These are phyloP conservation scores for Arthrobotrys sphaeroides DNA, from an alignment of 2,329 filamentous ascomycete genomes.

Conservation along the genomic window DNA sequence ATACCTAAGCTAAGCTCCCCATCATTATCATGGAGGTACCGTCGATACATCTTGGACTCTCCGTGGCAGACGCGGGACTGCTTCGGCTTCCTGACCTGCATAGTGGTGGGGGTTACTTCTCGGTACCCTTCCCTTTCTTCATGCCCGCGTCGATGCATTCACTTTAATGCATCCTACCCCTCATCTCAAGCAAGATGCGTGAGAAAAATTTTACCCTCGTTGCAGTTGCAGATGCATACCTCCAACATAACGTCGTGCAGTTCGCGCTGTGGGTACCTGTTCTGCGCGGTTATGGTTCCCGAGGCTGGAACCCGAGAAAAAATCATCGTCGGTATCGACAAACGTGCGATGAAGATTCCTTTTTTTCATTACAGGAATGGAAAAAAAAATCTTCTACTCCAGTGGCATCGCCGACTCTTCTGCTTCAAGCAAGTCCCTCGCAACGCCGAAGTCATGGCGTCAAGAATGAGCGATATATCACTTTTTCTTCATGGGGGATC, in stretches of 20 bases:
- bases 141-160: slow-evolving; percentile 12
- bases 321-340: not conserved
- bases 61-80: slow-evolving; percentile 38
- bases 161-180: slow-evolving; percentile 40
- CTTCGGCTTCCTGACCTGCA: slow-evolving; percentile 10
- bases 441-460: slow-evolving; percentile 29
- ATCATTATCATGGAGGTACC: not conserved
- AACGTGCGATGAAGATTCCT: slow-evolving; percentile 29
- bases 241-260: slow-evolving; percentile 5
- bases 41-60: slow-evolving; percentile 5
- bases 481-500: slow-evolving; percentile 20
- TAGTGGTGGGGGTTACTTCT: slow-evolving; percentile 43
- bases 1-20: slow-evolving; percentile 14
- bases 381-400: not conserved
- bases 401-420: slow-evolving; percentile 32
- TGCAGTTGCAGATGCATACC: slow-evolving; percentile 11
- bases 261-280: slow-evolving; percentile 20
- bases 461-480: slow-evolving; percentile 45
- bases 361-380: slow-evolving; percentile 31
- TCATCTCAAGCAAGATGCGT: slow-evolving; percentile 34
- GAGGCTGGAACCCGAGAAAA: slow-evolving; percentile 22
- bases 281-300: not conserved
- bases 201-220: slow-evolving; percentile 31
- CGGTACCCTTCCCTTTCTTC: slow-evolving; percentile 22
- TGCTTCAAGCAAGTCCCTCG: slow-evolving; percentile 36